These are phyloP conservation scores for Carnegiea gigantea DNA, from an alignment of 179 eudicot genomes.

Conservation along the genomic window DNA sequence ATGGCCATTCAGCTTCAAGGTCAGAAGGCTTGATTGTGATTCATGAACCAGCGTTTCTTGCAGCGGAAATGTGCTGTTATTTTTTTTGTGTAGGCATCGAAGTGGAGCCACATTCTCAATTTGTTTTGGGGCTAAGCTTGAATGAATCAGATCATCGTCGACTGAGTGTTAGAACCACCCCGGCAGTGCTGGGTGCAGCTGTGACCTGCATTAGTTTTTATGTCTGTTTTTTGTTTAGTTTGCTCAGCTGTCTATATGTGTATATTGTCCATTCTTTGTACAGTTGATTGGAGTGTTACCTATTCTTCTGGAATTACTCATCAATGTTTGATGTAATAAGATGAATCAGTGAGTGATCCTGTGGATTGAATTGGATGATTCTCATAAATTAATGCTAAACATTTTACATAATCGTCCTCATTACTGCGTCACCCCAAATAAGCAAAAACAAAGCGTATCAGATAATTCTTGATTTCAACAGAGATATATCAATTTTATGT, in stretches of 20 bases:
- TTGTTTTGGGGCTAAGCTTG: not conserved
- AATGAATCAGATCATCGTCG: not conserved
- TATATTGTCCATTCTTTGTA: constrained; percentile 14
- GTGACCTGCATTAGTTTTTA: constrained; percentile 7
- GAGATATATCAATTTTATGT: no score
- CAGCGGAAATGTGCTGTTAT: not conserved
- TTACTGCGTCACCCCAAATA: not conserved
- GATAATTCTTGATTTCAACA: no score
- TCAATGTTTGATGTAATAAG: not conserved
- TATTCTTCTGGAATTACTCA: constrained; percentile 9
- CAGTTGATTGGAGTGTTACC: not conserved
- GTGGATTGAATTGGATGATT: not conserved
- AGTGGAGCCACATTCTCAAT: not conserved
- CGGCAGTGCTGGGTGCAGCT: constrained; percentile 5
- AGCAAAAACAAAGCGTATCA: not conserved
- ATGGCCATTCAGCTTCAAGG: not conserved
- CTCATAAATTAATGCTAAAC: not conserved
- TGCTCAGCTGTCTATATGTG: constrained; percentile 14
- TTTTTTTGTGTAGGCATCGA: not conserved
- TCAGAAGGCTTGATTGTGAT: not conserved
- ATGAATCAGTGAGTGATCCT: not conserved
- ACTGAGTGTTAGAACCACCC: not conserved
- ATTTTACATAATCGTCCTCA: not conserved
- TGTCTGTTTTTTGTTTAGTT: constrained; percentile 5
- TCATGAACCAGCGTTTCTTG: not conserved